Evolutionary conservation across 495 filamentous ascomycete species (phyloP).

Genomic region (Hypoxylon perforatum): DNA sequence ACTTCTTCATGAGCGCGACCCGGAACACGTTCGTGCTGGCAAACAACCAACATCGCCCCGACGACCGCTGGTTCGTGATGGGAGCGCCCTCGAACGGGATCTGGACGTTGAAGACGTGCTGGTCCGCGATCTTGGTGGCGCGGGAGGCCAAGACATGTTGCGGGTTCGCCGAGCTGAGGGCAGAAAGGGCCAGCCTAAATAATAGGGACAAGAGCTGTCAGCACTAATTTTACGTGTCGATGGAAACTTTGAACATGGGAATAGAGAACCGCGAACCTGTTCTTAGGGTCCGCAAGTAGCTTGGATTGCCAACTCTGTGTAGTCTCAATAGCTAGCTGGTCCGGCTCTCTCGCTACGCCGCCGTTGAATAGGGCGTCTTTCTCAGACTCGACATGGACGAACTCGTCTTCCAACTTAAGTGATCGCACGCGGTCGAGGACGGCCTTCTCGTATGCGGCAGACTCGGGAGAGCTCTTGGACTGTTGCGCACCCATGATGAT

Average conservation of each 20-base stretch:
- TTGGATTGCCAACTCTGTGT: conserved; percentile 68
- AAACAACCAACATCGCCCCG: conserved; percentile 90
- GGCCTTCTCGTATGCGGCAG: conserved; percentile 52
- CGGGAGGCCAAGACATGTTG: conserved; percentile 66
- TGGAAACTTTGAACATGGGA: neutral
- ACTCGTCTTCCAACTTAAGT: conserved; percentile 58
- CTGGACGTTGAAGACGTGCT: conserved; percentile 82
- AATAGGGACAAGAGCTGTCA: neutral
- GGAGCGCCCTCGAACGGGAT: conserved; percentile 84
- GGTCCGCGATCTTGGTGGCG: conserved; percentile 68
- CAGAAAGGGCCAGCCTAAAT: conserved; percentile 71
- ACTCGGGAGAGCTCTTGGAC: conserved; percentile 50
- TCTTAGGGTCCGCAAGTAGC: conserved; percentile 72
- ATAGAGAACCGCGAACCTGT: conserved; percentile 52
- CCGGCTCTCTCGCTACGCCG: conserved; percentile 43
- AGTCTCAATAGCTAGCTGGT: conserved; percentile 57
- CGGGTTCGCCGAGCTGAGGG: conserved; percentile 67
- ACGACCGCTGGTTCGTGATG: conserved; percentile 83
- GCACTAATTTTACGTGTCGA: neutral
- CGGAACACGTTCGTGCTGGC: conserved; percentile 89
- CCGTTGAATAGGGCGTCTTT: conserved; percentile 30
- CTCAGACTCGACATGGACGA: conserved; percentile 56
- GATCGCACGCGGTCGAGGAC: conserved; percentile 55
- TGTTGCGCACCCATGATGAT: conserved; percentile 60
- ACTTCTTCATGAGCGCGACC: conserved; percentile 81